These are phyloP conservation scores for Beta vulgaris DNA, from an alignment of 148 eudicot species.

Conservation along the genomic window DNA sequence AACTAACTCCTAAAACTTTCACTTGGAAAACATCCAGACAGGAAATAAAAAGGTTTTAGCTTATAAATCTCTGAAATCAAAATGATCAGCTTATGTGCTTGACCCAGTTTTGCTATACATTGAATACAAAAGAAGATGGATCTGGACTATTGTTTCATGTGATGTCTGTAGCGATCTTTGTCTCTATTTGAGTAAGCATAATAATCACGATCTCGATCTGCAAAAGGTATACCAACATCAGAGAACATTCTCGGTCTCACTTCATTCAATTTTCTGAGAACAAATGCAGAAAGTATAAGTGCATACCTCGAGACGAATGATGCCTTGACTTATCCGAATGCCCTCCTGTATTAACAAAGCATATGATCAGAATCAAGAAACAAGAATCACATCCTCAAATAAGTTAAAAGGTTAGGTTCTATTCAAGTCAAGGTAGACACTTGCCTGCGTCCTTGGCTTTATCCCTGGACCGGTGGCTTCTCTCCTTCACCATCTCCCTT, in stretches of 20 bases:
- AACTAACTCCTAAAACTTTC: too few species aligned
- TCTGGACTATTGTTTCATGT: conserved; percentile 13
- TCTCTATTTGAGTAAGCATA: conserved; percentile 59
- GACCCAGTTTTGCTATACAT: not conserved
- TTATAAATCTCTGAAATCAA: not conserved
- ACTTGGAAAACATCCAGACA: not conserved
- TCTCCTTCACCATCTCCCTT: conserved; percentile 63
- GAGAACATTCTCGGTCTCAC: not conserved
- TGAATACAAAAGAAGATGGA: not conserved
- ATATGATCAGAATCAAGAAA: conserved; percentile 7
- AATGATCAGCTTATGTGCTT: not conserved
- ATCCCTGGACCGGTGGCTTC: conserved; percentile 65
- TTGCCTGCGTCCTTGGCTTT: conserved; percentile 62
- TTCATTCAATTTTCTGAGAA: not conserved
- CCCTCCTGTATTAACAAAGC: conserved; percentile 46
- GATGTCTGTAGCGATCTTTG: conserved; percentile 76
- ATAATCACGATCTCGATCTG: conserved; percentile 52
- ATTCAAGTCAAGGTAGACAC: conserved; percentile 8
- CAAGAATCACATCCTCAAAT: not conserved
- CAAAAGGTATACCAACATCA: conserved; percentile 1
- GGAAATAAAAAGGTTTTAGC: not conserved
- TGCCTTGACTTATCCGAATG: conserved; percentile 61
- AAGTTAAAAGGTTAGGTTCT: not conserved
- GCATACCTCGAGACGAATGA: conserved; percentile 79
- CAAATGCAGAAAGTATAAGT: not conserved